Conservation (phyloP, 2,329 filamentous ascomycete genomes). For the Apiospora malaysiana region DNA sequence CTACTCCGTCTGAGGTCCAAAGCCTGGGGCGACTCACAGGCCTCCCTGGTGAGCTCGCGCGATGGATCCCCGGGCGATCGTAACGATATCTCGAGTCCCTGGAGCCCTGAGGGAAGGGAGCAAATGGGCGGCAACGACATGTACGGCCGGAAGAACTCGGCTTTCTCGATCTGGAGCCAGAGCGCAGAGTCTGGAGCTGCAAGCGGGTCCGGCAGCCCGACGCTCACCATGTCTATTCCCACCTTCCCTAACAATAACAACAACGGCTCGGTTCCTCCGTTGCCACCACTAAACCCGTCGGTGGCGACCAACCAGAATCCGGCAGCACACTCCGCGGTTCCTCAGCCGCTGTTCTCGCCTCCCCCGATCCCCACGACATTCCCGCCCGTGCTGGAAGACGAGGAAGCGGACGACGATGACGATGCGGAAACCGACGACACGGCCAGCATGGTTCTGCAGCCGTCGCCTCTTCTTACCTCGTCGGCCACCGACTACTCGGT, state of each 20-base stretch:
- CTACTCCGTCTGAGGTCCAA: slow-evolving; percentile 75
- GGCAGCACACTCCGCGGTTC: slow-evolving; percentile 21
- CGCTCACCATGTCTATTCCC: slow-evolving; percentile 50
- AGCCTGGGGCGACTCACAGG: slow-evolving; percentile 83
- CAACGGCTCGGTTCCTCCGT: slow-evolving; percentile 28
- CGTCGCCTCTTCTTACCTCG: neutral
- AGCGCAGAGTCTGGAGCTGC: slow-evolving; percentile 49
- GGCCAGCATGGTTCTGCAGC: slow-evolving; percentile 22
- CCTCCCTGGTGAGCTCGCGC: slow-evolving; percentile 68
- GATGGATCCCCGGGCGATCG: slow-evolving; percentile 43
- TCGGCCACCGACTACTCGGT: neutral
- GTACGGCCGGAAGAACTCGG: slow-evolving; percentile 56
- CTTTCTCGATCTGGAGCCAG: slow-evolving; percentile 54
- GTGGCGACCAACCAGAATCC: slow-evolving; percentile 25
- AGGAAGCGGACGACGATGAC: slow-evolving; percentile 34
- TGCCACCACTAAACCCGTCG: slow-evolving; percentile 28
- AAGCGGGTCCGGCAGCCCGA: slow-evolving; percentile 57
- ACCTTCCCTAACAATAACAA: slow-evolving; percentile 31
- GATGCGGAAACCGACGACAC: slow-evolving; percentile 1
- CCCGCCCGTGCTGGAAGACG: slow-evolving; percentile 49
- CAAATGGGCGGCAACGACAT: slow-evolving; percentile 26
- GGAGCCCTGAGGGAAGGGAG: slow-evolving; percentile 36
- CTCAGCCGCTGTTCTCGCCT: slow-evolving; percentile 33
- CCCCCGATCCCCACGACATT: slow-evolving; percentile 33
- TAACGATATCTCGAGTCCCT: slow-evolving; percentile 50